Percentiles rank a stretch among this genome's conserved stretches.
Evolutionary conservation across 495 filamentous ascomycete species (phyloP).

Genomic region (Podospora anserina): DNA sequence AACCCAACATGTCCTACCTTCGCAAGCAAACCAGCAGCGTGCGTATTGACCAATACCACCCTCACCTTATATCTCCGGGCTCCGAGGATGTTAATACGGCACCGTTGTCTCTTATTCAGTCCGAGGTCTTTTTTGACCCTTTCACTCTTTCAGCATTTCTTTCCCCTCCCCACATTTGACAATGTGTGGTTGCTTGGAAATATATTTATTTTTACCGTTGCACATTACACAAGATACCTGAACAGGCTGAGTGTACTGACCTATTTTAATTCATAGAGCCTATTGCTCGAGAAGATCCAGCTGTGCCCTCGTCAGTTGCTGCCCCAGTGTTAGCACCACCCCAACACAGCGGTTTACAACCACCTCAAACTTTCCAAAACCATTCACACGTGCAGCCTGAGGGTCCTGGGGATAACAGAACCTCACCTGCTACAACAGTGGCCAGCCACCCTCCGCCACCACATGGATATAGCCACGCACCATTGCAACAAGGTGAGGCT

Average conservation of each 20-base stretch:
- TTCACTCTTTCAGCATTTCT: neutral
- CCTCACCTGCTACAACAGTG: constrained; percentile 20
- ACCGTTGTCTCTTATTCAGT: neutral
- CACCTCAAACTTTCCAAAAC: constrained; percentile 12
- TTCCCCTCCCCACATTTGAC: neutral
- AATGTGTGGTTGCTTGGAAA: neutral
- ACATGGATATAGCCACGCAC: constrained; percentile 36
- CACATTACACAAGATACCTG: neutral
- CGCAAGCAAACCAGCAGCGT: neutral
- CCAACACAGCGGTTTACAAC: constrained; percentile 23
- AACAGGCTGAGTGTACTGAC: constrained; percentile 21
- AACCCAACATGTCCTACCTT: constrained; percentile 9
- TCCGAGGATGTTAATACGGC: constrained; percentile 9
- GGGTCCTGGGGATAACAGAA: constrained; percentile 18
- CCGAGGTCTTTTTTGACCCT: neutral
- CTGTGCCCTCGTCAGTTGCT: constrained; percentile 18
- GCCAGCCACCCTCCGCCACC: constrained; percentile 19
- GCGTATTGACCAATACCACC: neutral
- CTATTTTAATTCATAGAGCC: constrained; percentile 23
- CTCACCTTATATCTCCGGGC: constrained; percentile 4
- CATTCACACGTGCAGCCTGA: constrained; percentile 25
- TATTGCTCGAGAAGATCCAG: constrained; percentile 24
- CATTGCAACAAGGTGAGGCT: constrained; percentile 26
- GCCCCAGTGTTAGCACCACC: constrained; percentile 24
- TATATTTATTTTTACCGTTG: neutral